These are phyloP conservation scores for Polyporus tsugae DNA, from an alignment of 1,284 basidiomycete genomes.

Conservation along the genomic window DNA sequence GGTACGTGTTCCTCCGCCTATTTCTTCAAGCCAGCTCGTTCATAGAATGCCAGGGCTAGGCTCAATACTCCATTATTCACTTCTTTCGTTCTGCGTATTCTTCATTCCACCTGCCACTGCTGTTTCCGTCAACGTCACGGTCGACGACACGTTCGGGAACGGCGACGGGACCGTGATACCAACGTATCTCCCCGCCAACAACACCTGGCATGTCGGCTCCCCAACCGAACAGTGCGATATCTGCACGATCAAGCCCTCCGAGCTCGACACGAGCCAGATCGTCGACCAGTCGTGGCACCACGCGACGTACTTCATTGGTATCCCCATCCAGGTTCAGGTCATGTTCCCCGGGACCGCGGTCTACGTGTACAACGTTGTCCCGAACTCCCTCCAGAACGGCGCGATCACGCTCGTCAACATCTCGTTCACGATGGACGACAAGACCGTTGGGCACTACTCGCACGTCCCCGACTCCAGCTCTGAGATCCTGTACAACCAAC, in stretches of 20 bases:
- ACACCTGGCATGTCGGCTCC: slow-evolving; percentile 36
- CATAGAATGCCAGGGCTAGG: background rate
- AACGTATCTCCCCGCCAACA: slow-evolving; percentile 37
- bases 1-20: background rate
- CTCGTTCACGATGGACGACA: slow-evolving; percentile 46
- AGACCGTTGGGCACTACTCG: slow-evolving; percentile 37
- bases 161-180: background rate
- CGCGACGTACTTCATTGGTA: background rate
- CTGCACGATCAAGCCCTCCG: slow-evolving; percentile 36
- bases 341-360: slow-evolving; percentile 37
- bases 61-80: background rate
- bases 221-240: slow-evolving; percentile 41
- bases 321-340: background rate
- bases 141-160: slow-evolving; percentile 51
- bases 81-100: background rate
- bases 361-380: slow-evolving; percentile 41
- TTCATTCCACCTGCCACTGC: background rate
- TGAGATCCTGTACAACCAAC: slow-evolving; percentile 40
- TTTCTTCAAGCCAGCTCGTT: background rate
- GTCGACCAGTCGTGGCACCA: slow-evolving; percentile 32
- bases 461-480: slow-evolving; percentile 30
- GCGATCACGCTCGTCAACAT: slow-evolving; percentile 39
- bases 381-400: slow-evolving; percentile 23
- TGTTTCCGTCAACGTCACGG: slow-evolving; percentile 45
- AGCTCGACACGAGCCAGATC: slow-evolving; percentile 31